phyloP scores from a whole-genome alignment of 257 asterid species.

The Solanum pinnatisectum region DNA sequence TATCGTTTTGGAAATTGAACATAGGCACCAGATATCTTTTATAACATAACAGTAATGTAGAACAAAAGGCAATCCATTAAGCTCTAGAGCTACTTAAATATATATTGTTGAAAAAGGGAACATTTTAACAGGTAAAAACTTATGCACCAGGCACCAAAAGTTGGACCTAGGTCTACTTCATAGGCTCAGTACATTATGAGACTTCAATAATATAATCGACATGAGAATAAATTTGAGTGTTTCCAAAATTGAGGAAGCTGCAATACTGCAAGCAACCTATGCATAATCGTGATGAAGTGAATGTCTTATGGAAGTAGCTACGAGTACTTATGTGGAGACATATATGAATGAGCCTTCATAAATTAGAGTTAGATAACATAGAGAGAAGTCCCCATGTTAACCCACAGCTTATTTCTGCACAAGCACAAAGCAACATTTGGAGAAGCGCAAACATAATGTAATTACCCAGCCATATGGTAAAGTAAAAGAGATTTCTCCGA shows the following conservation, averaged over 20 bases:
- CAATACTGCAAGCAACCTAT: neutral
- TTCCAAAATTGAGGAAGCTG: neutral
- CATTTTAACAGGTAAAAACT: neutral
- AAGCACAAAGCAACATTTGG: neutral
- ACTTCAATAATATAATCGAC: neutral
- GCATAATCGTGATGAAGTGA: neutral
- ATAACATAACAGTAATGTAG: neutral
- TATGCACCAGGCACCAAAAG: neutral
- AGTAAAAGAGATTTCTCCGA: neutral
- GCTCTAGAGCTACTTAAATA: neutral
- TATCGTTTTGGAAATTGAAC: neutral
- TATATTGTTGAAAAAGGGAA: neutral
- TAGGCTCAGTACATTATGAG: neutral
- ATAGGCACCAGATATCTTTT: neutral
- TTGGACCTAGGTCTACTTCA: neutral
- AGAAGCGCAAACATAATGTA: neutral
- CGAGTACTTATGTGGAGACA: neutral
- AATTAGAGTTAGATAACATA: neutral
- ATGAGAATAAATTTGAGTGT: neutral
- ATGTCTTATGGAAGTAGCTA: neutral
- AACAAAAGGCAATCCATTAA: neutral
- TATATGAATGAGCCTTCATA: neutral
- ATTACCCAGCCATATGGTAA: neutral
- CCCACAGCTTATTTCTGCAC: neutral
- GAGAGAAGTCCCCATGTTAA: neutral